A percentile compares a stretch with the other conserved stretches of the same genome.
phyloP scores from a whole-genome alignment of 2,329 filamentous ascomycete species.

The Cytospora piceicola region DNA sequence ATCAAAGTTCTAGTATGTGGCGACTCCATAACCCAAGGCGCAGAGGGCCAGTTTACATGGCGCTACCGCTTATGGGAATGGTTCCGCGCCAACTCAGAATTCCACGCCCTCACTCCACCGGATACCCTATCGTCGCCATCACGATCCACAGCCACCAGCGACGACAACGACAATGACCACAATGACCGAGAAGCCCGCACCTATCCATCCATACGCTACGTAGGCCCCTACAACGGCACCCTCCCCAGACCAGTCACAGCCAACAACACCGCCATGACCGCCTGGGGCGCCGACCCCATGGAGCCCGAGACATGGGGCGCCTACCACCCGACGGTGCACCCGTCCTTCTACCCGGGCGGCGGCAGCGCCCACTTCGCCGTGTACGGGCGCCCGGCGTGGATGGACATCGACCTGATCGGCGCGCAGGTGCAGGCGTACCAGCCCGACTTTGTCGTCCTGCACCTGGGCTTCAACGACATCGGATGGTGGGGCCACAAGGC shows the following conservation, averaged over 20 bases:
- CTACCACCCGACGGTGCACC: conserved; percentile 21
- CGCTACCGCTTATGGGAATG: conserved; percentile 47
- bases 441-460: conserved; percentile 42
- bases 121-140: background rate
- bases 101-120: conserved; percentile 15
- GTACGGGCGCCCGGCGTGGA: conserved; percentile 41
- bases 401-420: conserved; percentile 38
- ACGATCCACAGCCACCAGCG: background rate
- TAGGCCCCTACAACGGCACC: conserved; percentile 45
- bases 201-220: conserved; percentile 34
- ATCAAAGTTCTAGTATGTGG: conserved; percentile 42
- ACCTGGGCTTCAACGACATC: conserved; percentile 43
- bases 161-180: too few species aligned
- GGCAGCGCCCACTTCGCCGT: conserved; percentile 41
- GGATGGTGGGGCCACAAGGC: conserved; percentile 37
- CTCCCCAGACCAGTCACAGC: conserved; percentile 5
- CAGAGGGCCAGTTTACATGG: conserved; percentile 48
- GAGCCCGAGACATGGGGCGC: conserved; percentile 24
- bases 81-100: conserved; percentile 36
- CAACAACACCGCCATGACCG: background rate
- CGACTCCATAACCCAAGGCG: conserved; percentile 45
- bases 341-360: conserved; percentile 34
- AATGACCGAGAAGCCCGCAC: background rate
- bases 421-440: conserved; percentile 36
- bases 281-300: conserved; percentile 14